A percentile compares a stretch with the other conserved stretches of the same genome.
Conservation (phyloP, 2,329 filamentous ascomycete genomes). For the Thielaviopsis cerberus region DNA sequence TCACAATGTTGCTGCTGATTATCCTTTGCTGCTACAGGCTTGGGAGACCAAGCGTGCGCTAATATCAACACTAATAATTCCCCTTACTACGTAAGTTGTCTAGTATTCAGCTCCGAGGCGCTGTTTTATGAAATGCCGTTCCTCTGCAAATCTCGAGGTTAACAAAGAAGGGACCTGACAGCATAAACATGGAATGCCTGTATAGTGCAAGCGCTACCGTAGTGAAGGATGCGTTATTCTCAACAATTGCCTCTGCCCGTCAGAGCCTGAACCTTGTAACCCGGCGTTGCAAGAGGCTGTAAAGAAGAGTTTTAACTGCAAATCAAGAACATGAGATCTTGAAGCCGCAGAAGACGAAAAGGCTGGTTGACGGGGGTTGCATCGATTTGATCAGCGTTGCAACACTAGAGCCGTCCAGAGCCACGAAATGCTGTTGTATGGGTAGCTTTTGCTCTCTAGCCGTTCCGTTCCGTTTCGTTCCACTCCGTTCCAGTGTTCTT, state of each 20-base stretch:
- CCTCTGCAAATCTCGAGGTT: background rate
- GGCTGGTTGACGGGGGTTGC: background rate
- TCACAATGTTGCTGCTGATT: no score
- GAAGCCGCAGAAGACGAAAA: no score
- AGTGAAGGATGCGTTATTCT: background rate
- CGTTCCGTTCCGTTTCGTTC: no score
- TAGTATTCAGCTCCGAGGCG: background rate
- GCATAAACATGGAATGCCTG: background rate
- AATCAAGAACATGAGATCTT: background rate
- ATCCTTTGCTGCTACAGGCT: no score
- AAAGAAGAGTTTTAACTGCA: no score
- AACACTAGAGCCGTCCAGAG: background rate
- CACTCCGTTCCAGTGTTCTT: no score
- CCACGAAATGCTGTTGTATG: no score
- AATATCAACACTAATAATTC: no score
- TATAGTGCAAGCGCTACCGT: background rate
- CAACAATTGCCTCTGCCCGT: background rate
- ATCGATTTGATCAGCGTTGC: background rate
- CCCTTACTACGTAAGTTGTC: background rate
- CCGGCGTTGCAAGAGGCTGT: background rate
- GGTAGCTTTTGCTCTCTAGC: no score
- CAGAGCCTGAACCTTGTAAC: background rate
- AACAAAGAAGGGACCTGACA: background rate
- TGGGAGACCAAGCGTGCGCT: no score
- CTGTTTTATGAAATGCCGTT: background rate